Evolutionary conservation across 805 yeast genomes (phyloP).

Genomic region (Metschnikowia borealis): DNA sequence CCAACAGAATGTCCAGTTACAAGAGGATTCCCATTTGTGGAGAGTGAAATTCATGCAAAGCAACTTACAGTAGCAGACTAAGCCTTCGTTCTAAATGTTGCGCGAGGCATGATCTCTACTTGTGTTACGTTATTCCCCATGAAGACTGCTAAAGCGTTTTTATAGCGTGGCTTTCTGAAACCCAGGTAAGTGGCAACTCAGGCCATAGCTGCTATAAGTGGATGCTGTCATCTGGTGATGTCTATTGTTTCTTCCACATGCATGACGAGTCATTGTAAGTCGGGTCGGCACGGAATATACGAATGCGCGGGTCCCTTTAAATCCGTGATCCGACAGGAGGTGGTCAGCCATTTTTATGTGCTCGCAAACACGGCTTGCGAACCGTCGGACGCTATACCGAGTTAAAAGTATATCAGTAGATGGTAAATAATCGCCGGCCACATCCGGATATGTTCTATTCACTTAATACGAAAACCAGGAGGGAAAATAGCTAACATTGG

Average conservation of each 20-base stretch:
- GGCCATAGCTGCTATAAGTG: no score
- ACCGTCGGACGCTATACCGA: background rate
- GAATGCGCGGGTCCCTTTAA: background rate
- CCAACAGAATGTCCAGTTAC: no score
- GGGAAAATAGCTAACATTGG: background rate
- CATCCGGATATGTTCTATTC: background rate
- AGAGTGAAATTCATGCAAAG: no score
- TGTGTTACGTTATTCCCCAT: background rate
- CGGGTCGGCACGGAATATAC: background rate
- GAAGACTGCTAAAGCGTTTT: background rate
- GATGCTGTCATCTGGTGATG: no score
- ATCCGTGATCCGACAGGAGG: background rate
- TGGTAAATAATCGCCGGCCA: background rate
- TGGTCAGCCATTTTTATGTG: background rate
- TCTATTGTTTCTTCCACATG: background rate
- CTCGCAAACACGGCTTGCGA: background rate
- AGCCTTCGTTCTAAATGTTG: background rate
- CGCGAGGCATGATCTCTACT: background rate
- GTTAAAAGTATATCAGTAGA: background rate
- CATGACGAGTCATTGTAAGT: background rate
- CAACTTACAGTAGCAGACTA: background rate
- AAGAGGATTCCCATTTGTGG: no score
- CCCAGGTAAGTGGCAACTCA: no score
- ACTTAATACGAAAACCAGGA: background rate
- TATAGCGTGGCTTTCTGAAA: background rate